Percentiles rank a stretch among this genome's conserved stretches.
These are phyloP conservation scores for Pichia membranifaciens DNA, from an alignment of 805 yeast species.

Conservation along the genomic window DNA sequence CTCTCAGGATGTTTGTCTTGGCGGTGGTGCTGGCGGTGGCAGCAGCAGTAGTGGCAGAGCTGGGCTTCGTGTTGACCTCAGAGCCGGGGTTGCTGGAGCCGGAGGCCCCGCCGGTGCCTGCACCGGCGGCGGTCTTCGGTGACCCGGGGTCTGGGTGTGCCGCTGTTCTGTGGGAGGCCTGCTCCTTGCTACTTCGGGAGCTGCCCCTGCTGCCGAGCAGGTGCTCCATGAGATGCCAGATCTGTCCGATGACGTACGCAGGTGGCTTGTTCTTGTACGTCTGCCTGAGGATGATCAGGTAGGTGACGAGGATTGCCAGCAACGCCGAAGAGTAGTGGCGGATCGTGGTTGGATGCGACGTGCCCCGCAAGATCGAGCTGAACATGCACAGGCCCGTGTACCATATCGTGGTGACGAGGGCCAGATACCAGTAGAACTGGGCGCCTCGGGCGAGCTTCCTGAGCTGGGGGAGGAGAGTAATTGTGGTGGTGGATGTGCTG, in stretches of 20 bases:
- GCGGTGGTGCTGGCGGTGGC: not conserved
- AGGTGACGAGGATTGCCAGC: conserved; percentile 51
- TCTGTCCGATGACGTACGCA: conserved; percentile 25
- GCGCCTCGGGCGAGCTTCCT: conserved; percentile 34
- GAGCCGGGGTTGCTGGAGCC: no score
- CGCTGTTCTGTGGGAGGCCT: no score
- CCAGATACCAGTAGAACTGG: conserved; percentile 67
- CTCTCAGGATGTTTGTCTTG: conserved; percentile 28
- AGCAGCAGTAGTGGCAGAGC: not conserved
- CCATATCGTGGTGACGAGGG: conserved; percentile 47
- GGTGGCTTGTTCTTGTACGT: conserved; percentile 40
- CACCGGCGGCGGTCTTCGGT: no score
- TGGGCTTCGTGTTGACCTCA: not conserved
- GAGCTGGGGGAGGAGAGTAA: conserved; percentile 12
- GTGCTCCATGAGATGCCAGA: conserved; percentile 8
- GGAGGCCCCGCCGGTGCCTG: not conserved
- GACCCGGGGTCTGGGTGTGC: no score
- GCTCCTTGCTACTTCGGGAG: no score
- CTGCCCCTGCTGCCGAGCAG: not conserved
- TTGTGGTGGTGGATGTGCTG: no score
- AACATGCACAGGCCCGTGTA: conserved; percentile 37
- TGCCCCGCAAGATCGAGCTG: conserved; percentile 37
- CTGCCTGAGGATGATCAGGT: conserved; percentile 57
- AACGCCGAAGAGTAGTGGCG: conserved; percentile 39
- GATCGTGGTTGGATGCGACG: conserved; percentile 25